These are phyloP conservation scores for Beauveria brongniartii DNA, from an alignment of 2,329 filamentous ascomycete genomes.

Conservation along the genomic window DNA sequence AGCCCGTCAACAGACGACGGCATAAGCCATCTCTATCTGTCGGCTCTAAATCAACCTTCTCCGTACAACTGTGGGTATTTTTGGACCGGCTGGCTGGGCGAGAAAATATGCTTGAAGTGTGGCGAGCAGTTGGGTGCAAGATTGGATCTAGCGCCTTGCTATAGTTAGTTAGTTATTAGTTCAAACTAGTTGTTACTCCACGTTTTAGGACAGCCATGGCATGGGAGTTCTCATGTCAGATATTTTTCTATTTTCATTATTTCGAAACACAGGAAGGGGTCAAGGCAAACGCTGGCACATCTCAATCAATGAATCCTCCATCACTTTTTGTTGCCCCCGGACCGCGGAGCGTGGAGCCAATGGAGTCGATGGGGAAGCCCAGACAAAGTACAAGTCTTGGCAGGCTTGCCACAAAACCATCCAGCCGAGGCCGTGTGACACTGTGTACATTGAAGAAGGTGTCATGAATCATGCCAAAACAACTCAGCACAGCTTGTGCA, in stretches of 20 bases:
- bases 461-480: not conserved
- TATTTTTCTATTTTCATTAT: no score
- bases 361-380: not conserved
- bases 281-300: no score
- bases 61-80: slow-evolving; percentile 8
- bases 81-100: not conserved
- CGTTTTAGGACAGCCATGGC: not conserved
- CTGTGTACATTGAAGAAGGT: not conserved
- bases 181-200: not conserved
- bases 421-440: not conserved
- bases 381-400: not conserved
- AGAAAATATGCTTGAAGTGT: slow-evolving; percentile 3
- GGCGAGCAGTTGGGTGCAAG: not conserved
- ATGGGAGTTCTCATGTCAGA: not conserved
- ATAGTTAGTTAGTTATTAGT: not conserved
- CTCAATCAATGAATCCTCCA: no score
- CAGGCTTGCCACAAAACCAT: not conserved
- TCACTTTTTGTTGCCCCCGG: not conserved
- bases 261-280: no score
- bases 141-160: not conserved
- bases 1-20: not conserved
- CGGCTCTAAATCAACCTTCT: not conserved
- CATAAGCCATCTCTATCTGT: not conserved
- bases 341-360: not conserved
- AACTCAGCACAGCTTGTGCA: no score